phyloP scores from a whole-genome alignment of 352 stramenopile genomes.

The Globisporangium barbulae region DNA sequence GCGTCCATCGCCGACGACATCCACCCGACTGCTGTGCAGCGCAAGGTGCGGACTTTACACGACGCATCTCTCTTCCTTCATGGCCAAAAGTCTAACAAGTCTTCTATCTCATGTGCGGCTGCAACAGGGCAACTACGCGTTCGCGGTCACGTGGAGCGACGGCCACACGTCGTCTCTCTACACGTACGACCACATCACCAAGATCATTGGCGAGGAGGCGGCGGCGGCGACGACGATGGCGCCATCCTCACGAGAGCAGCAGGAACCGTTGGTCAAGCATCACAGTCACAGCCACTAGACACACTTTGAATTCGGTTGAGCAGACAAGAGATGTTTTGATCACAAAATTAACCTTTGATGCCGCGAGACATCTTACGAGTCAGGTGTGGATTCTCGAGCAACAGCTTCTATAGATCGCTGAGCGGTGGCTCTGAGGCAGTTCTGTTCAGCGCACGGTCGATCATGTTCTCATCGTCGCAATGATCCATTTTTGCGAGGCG shows the following conservation, averaged over 20 bases:
- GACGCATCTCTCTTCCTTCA: conserved; percentile 14
- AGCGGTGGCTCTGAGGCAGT: no score
- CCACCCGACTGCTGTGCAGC: conserved; percentile 73
- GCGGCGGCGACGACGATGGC: neutral
- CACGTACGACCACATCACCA: conserved; percentile 89
- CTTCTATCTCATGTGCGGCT: neutral
- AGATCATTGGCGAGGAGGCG: conserved; percentile 46
- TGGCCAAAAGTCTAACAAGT: neutral
- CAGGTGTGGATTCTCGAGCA: no score
- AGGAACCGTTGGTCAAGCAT: neutral
- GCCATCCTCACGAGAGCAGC: neutral
- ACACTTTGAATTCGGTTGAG: neutral
- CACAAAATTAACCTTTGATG: no score
- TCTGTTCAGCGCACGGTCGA: no score
- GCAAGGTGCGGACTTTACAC: conserved; percentile 45
- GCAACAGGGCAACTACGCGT: conserved; percentile 96
- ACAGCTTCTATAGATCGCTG: no score
- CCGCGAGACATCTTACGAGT: no score
- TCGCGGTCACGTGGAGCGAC: conserved; percentile 97
- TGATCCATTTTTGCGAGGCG: neutral
- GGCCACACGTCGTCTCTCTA: conserved; percentile 96
- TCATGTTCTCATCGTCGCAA: no score
- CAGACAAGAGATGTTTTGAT: no score
- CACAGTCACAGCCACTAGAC: conserved; percentile 10
- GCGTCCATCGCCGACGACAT: conserved; percentile 74